phyloP scores from a whole-genome alignment of 1,139 yeast species.

The Sugiyamaella castrensis region DNA sequence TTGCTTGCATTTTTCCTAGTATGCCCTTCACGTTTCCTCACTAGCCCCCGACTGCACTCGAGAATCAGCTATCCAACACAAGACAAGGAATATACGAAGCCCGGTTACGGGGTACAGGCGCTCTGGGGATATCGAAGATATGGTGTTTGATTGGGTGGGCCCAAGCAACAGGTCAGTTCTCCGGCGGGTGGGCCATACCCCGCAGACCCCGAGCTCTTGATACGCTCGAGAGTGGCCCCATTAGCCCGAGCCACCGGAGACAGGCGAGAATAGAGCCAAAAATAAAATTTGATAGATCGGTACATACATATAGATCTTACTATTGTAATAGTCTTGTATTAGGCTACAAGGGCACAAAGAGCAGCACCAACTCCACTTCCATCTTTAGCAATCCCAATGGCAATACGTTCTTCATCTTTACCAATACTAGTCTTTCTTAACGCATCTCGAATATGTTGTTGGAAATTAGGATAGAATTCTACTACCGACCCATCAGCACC shows the following conservation, averaged over 20 bases:
- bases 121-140: no score
- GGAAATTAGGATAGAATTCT: slow-evolving; percentile 87
- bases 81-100: no score
- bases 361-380: slow-evolving; percentile 98
- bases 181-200: no score
- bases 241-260: background rate
- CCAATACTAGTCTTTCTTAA: slow-evolving; percentile 54
- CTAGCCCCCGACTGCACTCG: no score
- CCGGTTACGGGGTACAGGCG: no score
- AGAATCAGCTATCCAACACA: no score
- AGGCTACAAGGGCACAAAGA: slow-evolving; percentile 60
- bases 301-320: background rate
- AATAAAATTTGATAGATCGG: background rate
- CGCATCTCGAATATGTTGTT: slow-evolving; percentile 72
- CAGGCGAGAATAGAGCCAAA: background rate
- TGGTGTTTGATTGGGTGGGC: no score
- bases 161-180: no score
- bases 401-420: slow-evolving; percentile 65
- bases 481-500: slow-evolving; percentile 96
- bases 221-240: no score
- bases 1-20: slow-evolving; percentile 5
- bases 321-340: background rate
- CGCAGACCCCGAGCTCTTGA: no score
- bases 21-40: no score
- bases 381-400: slow-evolving; percentile 79